Evolutionary conservation across 2,329 filamentous ascomycete genomes (phyloP).

Genomic region (Geoglossum cookeanum): DNA sequence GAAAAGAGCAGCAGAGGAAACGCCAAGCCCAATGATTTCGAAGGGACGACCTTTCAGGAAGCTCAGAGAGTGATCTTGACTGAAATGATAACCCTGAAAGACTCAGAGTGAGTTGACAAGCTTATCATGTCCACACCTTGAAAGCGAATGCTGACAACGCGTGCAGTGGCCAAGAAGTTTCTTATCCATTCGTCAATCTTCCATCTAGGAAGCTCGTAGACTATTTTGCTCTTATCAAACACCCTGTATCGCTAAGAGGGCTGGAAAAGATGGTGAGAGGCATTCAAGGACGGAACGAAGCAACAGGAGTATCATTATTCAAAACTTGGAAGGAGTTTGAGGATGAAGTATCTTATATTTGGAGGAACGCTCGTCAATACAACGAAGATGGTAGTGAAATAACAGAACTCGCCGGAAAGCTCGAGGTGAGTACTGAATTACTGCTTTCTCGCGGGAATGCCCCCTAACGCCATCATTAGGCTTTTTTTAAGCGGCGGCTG

Average conservation of each 20-base stretch:
- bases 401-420: constrained; percentile 52
- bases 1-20: constrained; percentile 8
- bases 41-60: constrained; percentile 59
- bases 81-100: constrained; percentile 48
- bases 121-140: background rate
- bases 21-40: constrained; percentile 29
- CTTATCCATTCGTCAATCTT: constrained; percentile 58
- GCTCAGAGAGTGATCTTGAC: constrained; percentile 73
- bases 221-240: constrained; percentile 68
- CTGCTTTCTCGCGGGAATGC: background rate
- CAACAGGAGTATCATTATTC: constrained; percentile 44
- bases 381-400: constrained; percentile 87
- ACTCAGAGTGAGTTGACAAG: constrained; percentile 36
- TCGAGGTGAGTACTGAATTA: constrained; percentile 40
- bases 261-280: constrained; percentile 63
- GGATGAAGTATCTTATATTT: constrained; percentile 60
- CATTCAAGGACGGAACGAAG: constrained; percentile 45
- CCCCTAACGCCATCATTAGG: constrained; percentile 25
- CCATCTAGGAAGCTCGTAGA: constrained; percentile 60
- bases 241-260: constrained; percentile 60
- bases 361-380: constrained; percentile 74
- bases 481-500: constrained; percentile 48
- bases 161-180: constrained; percentile 42
- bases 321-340: constrained; percentile 71
- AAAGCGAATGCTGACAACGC: background rate